Evolutionary conservation across 345 rosid genomes (phyloP), one percentile per base, ranked within the genome.

Genomic region (Hibiscus tridactylites): DNA sequence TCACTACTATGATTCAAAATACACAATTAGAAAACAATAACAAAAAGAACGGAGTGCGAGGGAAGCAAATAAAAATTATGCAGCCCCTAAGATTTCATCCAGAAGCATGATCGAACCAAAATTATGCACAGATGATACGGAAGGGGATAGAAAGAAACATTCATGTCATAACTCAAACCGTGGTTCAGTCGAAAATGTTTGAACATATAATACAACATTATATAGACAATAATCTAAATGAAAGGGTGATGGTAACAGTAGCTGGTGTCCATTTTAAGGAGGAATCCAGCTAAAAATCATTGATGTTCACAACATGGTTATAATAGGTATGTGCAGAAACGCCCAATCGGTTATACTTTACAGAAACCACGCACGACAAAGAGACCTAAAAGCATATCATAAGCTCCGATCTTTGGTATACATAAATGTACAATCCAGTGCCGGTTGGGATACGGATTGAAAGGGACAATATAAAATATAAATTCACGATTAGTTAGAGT

Each of bases 381-480:
- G 75, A 62, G 75, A 77, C 72, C 83, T 73, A 79, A 74, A 79
- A 59, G 79, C 81, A 73, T 75, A 79, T 78, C 72, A 82, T 69
- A 72, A 46, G 73, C 76, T 79, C 75, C 76, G 77, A 70, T 75
- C 81, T 74, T 78, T 76, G 70, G 80, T 85, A 81, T 85, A 75
- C 83, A 79, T 78, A 74, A 76, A 87, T 83, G 72, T 87, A 87
- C 89, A 87, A 79, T 78, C 84, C 85, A 80, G 74, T 73, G 72
- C 81, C 82, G 59, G 49, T 44, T 37, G 69, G 50, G 49, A 77
- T 65, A 81, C 49, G 58, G 58, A 73, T 4, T 74, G 66, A 62
- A 65, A 78, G 74, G 82, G 71, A 73, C 70, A 49, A 75, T 80
- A 73, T 71, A 76, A 81, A 49, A 75, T 80, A 73, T 71, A 76